Base-by-base conservation (phyloP, 257 asterid species). In the Ajuga chamaepitys region DNA sequence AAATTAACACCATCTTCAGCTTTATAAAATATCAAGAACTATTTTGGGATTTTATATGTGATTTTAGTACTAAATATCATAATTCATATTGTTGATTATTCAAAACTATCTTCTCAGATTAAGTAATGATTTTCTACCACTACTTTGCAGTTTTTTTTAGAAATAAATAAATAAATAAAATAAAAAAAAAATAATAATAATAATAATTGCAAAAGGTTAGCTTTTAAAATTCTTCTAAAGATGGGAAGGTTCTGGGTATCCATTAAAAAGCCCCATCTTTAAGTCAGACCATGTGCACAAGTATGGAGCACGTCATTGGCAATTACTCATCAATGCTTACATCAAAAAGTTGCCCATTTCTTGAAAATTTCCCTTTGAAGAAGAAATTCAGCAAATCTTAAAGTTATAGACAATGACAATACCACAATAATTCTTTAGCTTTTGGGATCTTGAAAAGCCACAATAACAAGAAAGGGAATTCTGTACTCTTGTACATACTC, bases 221-320 rank as follows among this genome's bases (percentile, higher is more conserved):
- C 6, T 12, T 20, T 8, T 1, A 42, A 52, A 65, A 3, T 12
- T 18, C 50, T 42, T 12, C 48, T 1, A 17, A 25, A 7, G 59
- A n/a, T 52, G 58, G 59, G 59, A 52, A 24, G 58, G 58, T 14
- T 20, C 56, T 35, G n/a, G 58, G 40, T 52, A 58, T 24, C 68
- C 45, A 46, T 24, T 58, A 13, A 48, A 41, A 66, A 68, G 68
- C 35, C 69, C 68, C 64, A 48, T 41, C 21, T 52, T 24, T 9
- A 26, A 64, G 28, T 50, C 63, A 40, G 25, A 30, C 67, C 80
- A 70, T 51, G 76, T 75, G 80, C 53, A 64, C 24, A 58, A 70
- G 73, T 75, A 75, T 75, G 75, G 76, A 64, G 76, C 72, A 75
- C 59, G 71, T 63, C 62, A 57, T 34, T 40, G 61, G 42, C 69